Evolutionary conservation across 2,329 filamentous ascomycete species (phyloP).

Genomic region (Penicillium sp.): DNA sequence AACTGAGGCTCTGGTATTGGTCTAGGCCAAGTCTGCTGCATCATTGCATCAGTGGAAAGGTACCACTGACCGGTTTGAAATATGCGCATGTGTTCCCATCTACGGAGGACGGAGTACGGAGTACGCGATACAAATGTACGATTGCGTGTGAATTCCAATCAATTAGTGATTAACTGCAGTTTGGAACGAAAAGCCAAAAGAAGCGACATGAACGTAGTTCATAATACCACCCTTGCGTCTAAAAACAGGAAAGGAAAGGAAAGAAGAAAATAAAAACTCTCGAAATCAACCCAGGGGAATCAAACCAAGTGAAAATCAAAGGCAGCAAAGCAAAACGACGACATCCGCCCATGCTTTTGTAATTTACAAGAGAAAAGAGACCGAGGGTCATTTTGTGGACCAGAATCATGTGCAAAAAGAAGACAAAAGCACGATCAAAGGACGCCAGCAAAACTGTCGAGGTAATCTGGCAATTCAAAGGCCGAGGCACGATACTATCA

Average conservation of each 20-base stretch:
- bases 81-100: not conserved
- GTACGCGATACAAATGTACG: not conserved
- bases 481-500: not conserved
- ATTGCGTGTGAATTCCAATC: conserved; percentile 2
- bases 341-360: conserved; percentile 38
- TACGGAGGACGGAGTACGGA: not conserved
- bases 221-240: conserved; percentile 22
- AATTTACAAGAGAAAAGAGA: conserved; percentile 32
- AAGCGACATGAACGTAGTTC: conserved; percentile 5
- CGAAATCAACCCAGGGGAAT: conserved; percentile 20
- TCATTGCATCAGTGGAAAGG: conserved; percentile 12
- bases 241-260: not conserved
- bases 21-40: conserved; percentile 10
- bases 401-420: conserved; percentile 18
- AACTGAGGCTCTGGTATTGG: not conserved
- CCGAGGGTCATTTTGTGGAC: conserved; percentile 13
- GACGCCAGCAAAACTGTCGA: not conserved
- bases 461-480: not conserved
- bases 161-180: conserved; percentile 20
- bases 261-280: conserved; percentile 8
- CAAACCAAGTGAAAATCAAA: conserved; percentile 20
- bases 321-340: conserved; percentile 19
- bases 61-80: not conserved
- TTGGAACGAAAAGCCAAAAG: not conserved
- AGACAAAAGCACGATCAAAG: conserved; percentile 1